Conservation (phyloP, 768 basidiomycete genomes). For the Termitomyces sp. region DNA sequence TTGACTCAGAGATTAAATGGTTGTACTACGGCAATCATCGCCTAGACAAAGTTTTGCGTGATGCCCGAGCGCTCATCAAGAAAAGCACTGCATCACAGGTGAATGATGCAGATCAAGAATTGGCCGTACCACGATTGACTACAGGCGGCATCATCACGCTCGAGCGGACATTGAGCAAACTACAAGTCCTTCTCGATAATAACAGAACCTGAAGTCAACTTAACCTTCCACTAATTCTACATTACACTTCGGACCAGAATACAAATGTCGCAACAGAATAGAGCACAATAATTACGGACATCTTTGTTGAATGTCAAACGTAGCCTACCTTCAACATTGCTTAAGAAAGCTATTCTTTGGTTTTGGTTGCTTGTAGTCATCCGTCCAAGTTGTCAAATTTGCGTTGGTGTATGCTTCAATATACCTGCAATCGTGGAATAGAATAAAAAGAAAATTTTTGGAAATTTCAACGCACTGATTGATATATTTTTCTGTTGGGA, state of each 20-base stretch:
- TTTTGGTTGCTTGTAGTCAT: conserved; percentile 59
- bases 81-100: conserved; percentile 51
- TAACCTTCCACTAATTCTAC: background rate
- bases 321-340: conserved; percentile 42
- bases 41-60: conserved; percentile 64
- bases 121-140: conserved; percentile 73
- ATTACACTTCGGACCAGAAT: background rate
- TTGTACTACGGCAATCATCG: conserved; percentile 65
- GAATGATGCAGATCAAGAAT: conserved; percentile 30
- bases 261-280: background rate
- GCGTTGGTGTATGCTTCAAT: conserved; percentile 79
- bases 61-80: conserved; percentile 61
- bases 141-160: conserved; percentile 78
- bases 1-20: conserved; percentile 72
- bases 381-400: conserved; percentile 74
- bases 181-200: conserved; percentile 44
- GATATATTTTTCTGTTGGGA: conserved; percentile 84
- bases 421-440: conserved; percentile 30
- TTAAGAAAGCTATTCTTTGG: conserved; percentile 66
- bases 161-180: conserved; percentile 67
- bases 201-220: background rate
- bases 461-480: conserved; percentile 42
- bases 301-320: background rate
- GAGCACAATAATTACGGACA: background rate
- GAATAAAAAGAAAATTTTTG: background rate